Base-by-base conservation (phyloP, 257 asterid genomes). In the Anisodus acutangulus region DNA sequence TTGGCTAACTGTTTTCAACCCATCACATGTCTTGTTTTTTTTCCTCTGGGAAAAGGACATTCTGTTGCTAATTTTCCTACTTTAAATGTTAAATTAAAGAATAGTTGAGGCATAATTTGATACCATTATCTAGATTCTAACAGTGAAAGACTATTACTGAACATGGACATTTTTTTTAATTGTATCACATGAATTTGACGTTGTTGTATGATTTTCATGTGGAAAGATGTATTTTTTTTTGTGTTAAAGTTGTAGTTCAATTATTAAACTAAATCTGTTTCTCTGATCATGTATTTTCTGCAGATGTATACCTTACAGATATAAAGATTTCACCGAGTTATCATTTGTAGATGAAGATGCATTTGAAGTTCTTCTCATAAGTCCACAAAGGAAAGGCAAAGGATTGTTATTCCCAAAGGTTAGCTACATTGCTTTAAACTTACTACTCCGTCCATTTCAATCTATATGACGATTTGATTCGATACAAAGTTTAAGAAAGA, bases 21-120 rank as follows among this genome's bases (percentile, higher is more conserved):
- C 47, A 76, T 76, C 81, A 76, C 81, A 76, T 76, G 81, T 53
- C 64, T 57, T 86, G 82, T 26, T 26, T 74, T 72, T 41, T 43
- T 6, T 35, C n/a, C 78, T 15, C 81, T 13, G 81, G 47, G 15
- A 76, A 69, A 76, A 51, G 26, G 47, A 76, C 64, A 76, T 76
- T 51, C 26, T 51, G n/a, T 51, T 76, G 39, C 4, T 37, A 9
- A 37, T 35, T 68, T 37, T 37, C 6, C 26, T 68, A 13, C 22
- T 68, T 68, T 66, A 68, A 37, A 68, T 53, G 45, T 31, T 76
- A 22, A 76, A 26, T 76, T 76, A 11, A 51, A 51, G 26, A 51
- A 51, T 47, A 72, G 8, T 47, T 72, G 10, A 5, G 0, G 15
- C 60, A 10, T 76, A 22, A 26, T 76, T 13, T 53, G 47, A 51